Percentiles rank a stretch among this genome's conserved stretches.
Conservation (phyloP, 306 rosid species). For the Neltuma alba region DNA sequence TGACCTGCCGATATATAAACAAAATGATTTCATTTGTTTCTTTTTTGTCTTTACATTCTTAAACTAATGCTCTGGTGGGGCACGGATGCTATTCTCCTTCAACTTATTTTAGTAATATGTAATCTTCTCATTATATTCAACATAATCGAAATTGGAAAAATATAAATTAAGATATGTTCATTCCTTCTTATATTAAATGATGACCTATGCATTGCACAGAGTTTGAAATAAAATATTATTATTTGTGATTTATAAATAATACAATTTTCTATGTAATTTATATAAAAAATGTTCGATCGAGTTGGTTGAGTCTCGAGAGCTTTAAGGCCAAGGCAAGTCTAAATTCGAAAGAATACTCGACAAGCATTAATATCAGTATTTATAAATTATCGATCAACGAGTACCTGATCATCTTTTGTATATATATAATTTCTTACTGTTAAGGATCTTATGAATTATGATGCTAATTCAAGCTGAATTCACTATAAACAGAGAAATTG, state of each 20-base stretch:
- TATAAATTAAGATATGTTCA: not conserved
- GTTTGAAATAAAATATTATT: not conserved
- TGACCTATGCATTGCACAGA: not conserved
- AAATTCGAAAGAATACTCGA: no score
- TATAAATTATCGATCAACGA: not conserved
- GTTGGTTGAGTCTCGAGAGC: not conserved
- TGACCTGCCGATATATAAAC: conserved; percentile 30
- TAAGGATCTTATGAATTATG: not conserved
- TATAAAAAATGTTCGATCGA: no score
- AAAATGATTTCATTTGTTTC: conserved; percentile 11
- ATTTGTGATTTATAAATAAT: not conserved
- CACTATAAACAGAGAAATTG: not conserved
- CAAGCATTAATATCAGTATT: no score
- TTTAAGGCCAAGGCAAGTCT: not conserved
- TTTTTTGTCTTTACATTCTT: not conserved
- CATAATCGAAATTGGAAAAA: not conserved
- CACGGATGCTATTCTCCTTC: conserved; percentile 7
- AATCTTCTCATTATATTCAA: not conserved
- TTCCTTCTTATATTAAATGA: not conserved
- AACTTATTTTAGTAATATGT: not conserved
- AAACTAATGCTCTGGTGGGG: conserved; percentile 36
- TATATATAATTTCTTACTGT: not conserved
- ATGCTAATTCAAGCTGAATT: not conserved
- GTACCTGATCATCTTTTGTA: not conserved
- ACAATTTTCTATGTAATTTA: no score